Evolutionary conservation across 139 green algal species (phyloP).

Genomic region (Chlorella sp.): DNA sequence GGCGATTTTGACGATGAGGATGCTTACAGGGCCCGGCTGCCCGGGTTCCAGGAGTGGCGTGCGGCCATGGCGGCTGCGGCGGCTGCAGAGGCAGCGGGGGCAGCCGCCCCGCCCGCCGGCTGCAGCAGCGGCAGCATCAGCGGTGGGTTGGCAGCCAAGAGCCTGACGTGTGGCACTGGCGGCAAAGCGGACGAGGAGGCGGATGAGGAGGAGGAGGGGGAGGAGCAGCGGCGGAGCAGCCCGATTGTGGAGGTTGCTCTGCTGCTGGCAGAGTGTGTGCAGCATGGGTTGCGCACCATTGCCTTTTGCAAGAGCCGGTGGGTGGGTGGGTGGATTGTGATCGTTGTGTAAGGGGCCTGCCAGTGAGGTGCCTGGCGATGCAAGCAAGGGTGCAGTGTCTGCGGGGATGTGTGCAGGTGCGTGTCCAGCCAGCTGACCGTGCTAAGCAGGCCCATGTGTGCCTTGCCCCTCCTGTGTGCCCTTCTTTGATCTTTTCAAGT

Average conservation of each 20-base stretch:
- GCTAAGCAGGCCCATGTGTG: no score
- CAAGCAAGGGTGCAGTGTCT: not conserved
- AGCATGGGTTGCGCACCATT: conserved; percentile 88
- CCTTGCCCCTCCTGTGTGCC: no score
- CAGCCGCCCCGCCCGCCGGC: no score
- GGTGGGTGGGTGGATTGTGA: not conserved
- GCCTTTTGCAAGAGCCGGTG: conserved; percentile 92
- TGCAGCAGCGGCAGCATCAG: not conserved
- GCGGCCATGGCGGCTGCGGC: not conserved
- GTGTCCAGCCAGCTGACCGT: no score
- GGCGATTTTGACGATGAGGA: not conserved
- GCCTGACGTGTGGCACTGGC: no score
- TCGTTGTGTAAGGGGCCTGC: not conserved
- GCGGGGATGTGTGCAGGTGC: no score
- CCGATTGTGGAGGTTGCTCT: conserved; percentile 92
- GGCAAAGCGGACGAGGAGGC: no score
- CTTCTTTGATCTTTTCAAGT: no score
- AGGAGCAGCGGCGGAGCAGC: conserved; percentile 47
- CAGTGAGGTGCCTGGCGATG: not conserved
- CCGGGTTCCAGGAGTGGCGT: not conserved
- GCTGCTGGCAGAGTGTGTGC: conserved; percentile 57
- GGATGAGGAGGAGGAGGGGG: conserved; percentile 31
- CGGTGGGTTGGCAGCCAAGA: not conserved
- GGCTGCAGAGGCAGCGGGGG: not conserved
- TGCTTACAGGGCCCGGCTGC: conserved; percentile 5